Percentiles rank a stretch among this genome's conserved stretches.
Conservation (phyloP, 768 basidiomycete species). For the Galerina marginata region DNA sequence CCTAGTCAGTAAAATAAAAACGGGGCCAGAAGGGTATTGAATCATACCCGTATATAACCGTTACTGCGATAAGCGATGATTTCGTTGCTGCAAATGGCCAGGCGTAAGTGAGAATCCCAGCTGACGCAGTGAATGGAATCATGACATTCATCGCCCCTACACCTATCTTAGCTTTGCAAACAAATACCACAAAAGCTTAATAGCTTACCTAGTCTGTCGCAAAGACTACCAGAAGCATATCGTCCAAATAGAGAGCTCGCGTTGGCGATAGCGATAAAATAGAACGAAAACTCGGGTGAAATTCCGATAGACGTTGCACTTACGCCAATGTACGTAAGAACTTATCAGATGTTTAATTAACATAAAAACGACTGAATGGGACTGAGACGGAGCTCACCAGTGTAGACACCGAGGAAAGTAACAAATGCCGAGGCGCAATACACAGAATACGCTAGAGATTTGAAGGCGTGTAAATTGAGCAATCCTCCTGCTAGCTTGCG, state of each 20-base stretch:
- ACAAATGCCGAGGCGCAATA: conserved; percentile 64
- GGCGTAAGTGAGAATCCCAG: conserved; percentile 62
- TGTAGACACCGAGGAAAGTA: conserved; percentile 73
- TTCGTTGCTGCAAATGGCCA: conserved; percentile 70
- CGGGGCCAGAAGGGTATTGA: neutral
- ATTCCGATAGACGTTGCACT: conserved; percentile 59
- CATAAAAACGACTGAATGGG: neutral
- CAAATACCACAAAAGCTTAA: neutral
- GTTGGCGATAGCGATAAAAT: conserved; percentile 73
- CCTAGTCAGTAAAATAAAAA: neutral
- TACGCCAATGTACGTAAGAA: conserved; percentile 70
- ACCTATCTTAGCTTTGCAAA: neutral
- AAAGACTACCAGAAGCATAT: conserved; percentile 53
- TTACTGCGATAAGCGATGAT: conserved; percentile 53
- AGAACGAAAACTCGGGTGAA: conserved; percentile 57
- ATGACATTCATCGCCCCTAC: conserved; percentile 73
- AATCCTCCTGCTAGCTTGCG: conserved; percentile 58
- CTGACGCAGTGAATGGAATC: conserved; percentile 61
- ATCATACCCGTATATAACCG: conserved; percentile 68
- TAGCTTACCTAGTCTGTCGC: conserved; percentile 58
- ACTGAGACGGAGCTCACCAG: conserved; percentile 40
- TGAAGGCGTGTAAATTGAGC: conserved; percentile 59
- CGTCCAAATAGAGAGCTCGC: conserved; percentile 69
- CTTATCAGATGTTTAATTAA: conserved; percentile 31
- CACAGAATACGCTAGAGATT: conserved; percentile 53